Evolutionary conservation across 179 eudicot genomes (phyloP).

Genomic region (Amaranthus tricolor): DNA sequence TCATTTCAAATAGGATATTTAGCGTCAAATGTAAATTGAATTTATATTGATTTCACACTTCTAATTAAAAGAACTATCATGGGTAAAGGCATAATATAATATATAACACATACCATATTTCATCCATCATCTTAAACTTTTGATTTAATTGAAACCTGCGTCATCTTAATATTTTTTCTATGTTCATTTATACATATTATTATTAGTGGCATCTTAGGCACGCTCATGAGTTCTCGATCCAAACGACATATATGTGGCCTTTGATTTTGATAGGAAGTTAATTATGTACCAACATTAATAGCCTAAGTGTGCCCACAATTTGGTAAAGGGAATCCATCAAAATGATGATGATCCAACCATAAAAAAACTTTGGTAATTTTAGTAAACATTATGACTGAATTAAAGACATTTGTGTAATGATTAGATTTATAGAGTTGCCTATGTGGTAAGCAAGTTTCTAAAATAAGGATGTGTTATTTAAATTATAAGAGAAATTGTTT

Average conservation of each 20-base stretch:
- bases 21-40: no score
- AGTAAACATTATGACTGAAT: neutral
- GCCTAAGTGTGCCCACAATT: constrained; percentile 30
- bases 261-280: constrained; percentile 15
- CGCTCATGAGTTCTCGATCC: neutral
- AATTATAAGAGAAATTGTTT: no score
- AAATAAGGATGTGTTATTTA: no score
- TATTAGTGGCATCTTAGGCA: neutral
- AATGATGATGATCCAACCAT: neutral
- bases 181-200: neutral
- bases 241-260: constrained; percentile 13
- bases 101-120: no score
- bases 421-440: neutral
- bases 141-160: no score
- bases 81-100: no score
- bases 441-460: no score
- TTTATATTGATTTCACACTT: no score
- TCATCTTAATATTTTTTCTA: no score
- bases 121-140: no score
- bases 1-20: no score
- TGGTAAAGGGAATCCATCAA: constrained; percentile 26
- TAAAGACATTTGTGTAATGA: neutral
- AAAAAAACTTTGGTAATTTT: neutral
- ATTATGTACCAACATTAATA: constrained; percentile 18
- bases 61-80: no score